Evolutionary conservation across 352 stramenopile genomes (phyloP), one percentile per base, ranked within the genome.

Genomic region (Halophytophthora polymorphica): DNA sequence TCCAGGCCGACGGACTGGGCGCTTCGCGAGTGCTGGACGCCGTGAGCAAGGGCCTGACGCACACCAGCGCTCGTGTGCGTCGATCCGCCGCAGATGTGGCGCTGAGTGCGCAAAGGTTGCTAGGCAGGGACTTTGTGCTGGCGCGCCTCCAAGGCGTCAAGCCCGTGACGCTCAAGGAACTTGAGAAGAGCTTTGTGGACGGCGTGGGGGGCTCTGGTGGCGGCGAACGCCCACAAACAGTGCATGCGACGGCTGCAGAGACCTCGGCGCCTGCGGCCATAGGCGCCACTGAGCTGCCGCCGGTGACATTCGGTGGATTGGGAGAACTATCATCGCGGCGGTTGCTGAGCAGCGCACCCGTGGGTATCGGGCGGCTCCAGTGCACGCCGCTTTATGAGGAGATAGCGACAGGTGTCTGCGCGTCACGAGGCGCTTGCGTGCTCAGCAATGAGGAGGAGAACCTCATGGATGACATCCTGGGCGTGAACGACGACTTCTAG

Each of bases 151-250:
- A 84, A 63, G 80, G 79, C 44, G 71, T 91, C 49, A 90, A 90
- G 52, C 58, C 80, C 10, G 65, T 83, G 48, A 90, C 73, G n/a
- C 61, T 91, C 6, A 90, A 88, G 39, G 81, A 93, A 42, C 71
- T 93, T 8, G 83, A 93, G 53, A 91, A 90, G 58, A 88, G 73
- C 56, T 91, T 93, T 61, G 76, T 85, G 13, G 75, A 90, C 13
- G 57, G 57, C 3, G 45, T 64, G 3, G 47, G 50, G 14, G 51
- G 45, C 5, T 68, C 59, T 19, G 42, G 45, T n/a, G 40, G 46
- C 14, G 50, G 59, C 18, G 74, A 83, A 10, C 45, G 76, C 12
- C 80, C 79, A 6, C 71, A 88, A 50, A 89, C 80, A 0, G 80
- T 91, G 22, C 68, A 89, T 38, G 66, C 63, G 17, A 66, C 61